A percentile compares a stretch with the other conserved stretches of the same genome.
phyloP scores from a whole-genome alignment of 345 rosid genomes.

The Citrus reticulata region DNA sequence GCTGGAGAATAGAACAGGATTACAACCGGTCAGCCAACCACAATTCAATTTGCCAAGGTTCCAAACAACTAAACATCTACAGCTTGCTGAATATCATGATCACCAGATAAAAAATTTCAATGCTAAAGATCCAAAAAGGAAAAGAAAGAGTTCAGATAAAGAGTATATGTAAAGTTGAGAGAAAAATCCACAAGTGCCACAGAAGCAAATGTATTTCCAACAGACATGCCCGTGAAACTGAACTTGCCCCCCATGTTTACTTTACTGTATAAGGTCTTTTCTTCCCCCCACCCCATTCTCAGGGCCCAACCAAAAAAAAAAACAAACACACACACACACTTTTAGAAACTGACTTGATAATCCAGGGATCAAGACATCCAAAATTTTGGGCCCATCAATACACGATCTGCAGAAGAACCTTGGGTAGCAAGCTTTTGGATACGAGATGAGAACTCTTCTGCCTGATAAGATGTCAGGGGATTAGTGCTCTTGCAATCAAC shows the following conservation, averaged over 20 bases:
- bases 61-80: neutral
- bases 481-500: slow-evolving; percentile 1
- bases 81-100: neutral
- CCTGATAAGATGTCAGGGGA: slow-evolving; percentile 44
- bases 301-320: no score
- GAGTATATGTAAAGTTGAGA: neutral
- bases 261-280: neutral
- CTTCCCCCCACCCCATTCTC: no score
- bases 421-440: slow-evolving; percentile 70
- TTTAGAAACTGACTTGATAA: neutral
- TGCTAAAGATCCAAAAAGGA: neutral
- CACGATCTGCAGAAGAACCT: slow-evolving; percentile 64
- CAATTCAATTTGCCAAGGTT: neutral
- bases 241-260: neutral
- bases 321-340: no score
- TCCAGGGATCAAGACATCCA: slow-evolving; percentile 56
- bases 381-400: slow-evolving; percentile 56
- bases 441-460: slow-evolving; percentile 86
- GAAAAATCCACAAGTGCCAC: neutral
- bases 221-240: neutral
- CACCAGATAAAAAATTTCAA: neutral
- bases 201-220: neutral
- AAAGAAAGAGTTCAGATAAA: neutral
- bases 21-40: neutral
- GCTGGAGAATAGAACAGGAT: neutral